Evolutionary conservation across 1,284 basidiomycete species (phyloP), one percentile per base, ranked within the genome.

Genomic region (Lentinus polychrous): DNA sequence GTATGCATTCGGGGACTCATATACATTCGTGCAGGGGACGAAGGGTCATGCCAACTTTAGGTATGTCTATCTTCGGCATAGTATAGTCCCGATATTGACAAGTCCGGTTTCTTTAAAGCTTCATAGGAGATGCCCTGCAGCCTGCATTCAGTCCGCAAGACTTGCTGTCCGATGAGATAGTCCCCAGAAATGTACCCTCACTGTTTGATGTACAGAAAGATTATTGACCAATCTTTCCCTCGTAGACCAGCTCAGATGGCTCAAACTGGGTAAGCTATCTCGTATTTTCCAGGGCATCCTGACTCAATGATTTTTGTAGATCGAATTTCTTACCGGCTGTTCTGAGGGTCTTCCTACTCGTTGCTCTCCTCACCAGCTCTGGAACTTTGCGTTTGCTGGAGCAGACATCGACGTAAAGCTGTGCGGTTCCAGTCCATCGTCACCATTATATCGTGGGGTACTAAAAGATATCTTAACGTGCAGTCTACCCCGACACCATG

Each of bases 331-430:
- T 23, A 78, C 76, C 2, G 74, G 71, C 1, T 78, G 76, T 53
- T 69, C 73, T 47, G 52, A 58, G 46, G 77, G 76, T 5, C 61
- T 49, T n/a, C 75, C 75, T 0, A 66, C 65, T 8, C 31, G 58
- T 0, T 78, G 76, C 58, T 42, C 57, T 3, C 67, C 59, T 37
- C 73, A 74, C 48, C 74, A 77, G 49, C 66, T 79, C 3, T 80
- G 76, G 76, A 65, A 79, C 56, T 79, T 80, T 53, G 74, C 78
- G 2, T 79, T 78, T 57, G 78, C 75, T 11, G 78, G 76, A 5
- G 67, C 76, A 35, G 75, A 78, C 54, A 77, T 80, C 38, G 69
- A 72, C 52, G 65, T 60, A 34, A 62, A 60, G 2, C 57, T 79
- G 74, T 75, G 50, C 27, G 70, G 17, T 14, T 33, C 14, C 36